phyloP scores from a whole-genome alignment of 1,139 yeast genomes.

The Pichia cactophila region DNA sequence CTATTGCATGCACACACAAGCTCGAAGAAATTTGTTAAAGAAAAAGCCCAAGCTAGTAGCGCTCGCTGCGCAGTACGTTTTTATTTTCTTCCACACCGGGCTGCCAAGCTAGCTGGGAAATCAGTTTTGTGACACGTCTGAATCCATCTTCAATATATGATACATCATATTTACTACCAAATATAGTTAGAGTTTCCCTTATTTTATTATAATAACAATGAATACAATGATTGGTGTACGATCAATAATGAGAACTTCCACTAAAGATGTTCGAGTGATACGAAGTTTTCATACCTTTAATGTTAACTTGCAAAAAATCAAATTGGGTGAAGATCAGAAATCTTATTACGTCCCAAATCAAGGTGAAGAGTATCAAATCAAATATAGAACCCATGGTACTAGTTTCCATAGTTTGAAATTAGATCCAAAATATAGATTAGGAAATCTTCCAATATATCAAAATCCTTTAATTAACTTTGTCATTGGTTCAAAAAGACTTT shows the following conservation, averaged over 20 bases:
- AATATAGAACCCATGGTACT: slow-evolving; percentile 25
- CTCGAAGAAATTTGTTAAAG: too few species aligned
- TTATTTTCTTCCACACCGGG: too few species aligned
- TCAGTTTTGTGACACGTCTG: neutral
- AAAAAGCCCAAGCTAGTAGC: too few species aligned
- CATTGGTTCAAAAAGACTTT: slow-evolving; percentile 45
- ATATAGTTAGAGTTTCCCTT: too few species aligned
- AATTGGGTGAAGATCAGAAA: slow-evolving; percentile 27
- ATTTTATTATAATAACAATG: neutral
- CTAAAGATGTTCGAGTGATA: neutral
- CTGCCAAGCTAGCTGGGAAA: too few species aligned
- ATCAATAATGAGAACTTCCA: neutral
- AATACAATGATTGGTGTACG: neutral
- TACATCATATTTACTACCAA: neutral
- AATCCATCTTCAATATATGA: neutral
- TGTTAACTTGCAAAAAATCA: slow-evolving; percentile 12
- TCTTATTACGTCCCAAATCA: slow-evolving; percentile 21
- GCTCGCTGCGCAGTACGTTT: too few species aligned
- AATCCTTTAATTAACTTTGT: slow-evolving; percentile 52
- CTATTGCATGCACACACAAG: too few species aligned
- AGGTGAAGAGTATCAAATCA: slow-evolving; percentile 17
- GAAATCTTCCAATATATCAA: slow-evolving; percentile 48
- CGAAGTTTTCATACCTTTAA: slow-evolving; percentile 1
- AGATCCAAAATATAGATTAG: slow-evolving; percentile 39
- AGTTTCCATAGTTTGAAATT: slow-evolving; percentile 19